These are phyloP conservation scores for Saturnispora zaruensis DNA, from an alignment of 805 yeast species.

Conservation along the genomic window DNA sequence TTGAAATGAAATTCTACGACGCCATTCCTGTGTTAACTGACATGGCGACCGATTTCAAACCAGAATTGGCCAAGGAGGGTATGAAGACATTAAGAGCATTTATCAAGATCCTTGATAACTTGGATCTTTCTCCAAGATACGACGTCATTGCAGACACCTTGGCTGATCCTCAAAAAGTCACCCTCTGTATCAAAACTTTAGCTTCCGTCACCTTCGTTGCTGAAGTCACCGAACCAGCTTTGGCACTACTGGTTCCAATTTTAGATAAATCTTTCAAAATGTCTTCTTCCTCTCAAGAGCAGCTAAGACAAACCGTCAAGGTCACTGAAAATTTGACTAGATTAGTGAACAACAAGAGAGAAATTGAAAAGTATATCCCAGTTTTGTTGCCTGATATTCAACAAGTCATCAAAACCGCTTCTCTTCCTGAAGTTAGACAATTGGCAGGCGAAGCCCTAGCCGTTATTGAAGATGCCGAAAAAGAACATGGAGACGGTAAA, in stretches of 20 bases:
- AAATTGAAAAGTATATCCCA: slow-evolving; percentile 83
- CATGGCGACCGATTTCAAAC: slow-evolving; percentile 90
- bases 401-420: slow-evolving; percentile 81
- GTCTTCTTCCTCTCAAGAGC: slow-evolving; percentile 89
- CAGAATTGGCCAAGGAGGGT: slow-evolving; percentile 87
- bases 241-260: slow-evolving; percentile 85
- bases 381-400: slow-evolving; percentile 83
- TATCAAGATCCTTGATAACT: slow-evolving; percentile 80
- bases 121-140: slow-evolving; percentile 81
- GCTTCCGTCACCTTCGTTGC: slow-evolving; percentile 96
- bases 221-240: slow-evolving; percentile 94
- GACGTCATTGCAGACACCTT: slow-evolving; percentile 80
- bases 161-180: slow-evolving; percentile 83
- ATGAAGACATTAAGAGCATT: slow-evolving; percentile 57
- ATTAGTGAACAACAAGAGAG: slow-evolving; percentile 86
- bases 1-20: slow-evolving; percentile 71
- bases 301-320: slow-evolving; percentile 91
- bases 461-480: slow-evolving; percentile 77
- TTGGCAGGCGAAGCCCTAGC: slow-evolving; percentile 78
- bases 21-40: slow-evolving; percentile 82
- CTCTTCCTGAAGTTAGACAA: slow-evolving; percentile 93
- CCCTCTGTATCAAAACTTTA: slow-evolving; percentile 79
- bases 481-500: slow-evolving; percentile 56
- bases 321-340: slow-evolving; percentile 94
- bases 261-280: slow-evolving; percentile 80